Percentiles rank a stretch among this genome's conserved stretches.
Conservation (phyloP, 1,284 basidiomycete genomes). For the Tilletia caries region DNA sequence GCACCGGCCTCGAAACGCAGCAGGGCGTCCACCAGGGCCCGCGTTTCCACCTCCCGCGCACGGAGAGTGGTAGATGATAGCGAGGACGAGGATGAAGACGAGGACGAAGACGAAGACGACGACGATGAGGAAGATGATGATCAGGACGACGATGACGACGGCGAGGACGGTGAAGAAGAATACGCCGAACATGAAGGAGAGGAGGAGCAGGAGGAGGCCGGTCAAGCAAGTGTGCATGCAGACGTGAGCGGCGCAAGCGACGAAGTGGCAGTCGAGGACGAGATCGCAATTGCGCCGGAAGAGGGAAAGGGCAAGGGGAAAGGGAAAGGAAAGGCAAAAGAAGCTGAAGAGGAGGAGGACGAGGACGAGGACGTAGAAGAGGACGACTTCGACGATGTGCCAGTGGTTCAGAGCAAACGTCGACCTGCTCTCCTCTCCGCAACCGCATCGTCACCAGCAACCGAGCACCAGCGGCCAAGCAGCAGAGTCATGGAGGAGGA, state of each 20-base stretch:
- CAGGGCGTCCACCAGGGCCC: neutral
- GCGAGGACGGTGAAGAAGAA: slow-evolving; percentile 14
- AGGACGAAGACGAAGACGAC: slow-evolving; percentile 21
- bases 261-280: slow-evolving; percentile 17
- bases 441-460: slow-evolving; percentile 16
- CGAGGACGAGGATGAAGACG: slow-evolving; percentile 17
- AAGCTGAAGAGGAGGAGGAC: slow-evolving; percentile 20
- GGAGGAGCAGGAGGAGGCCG: slow-evolving; percentile 7
- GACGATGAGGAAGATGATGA: slow-evolving; percentile 13
- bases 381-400: slow-evolving; percentile 14
- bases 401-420: neutral
- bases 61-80: slow-evolving; percentile 12
- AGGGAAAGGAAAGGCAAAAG: too few species aligned
- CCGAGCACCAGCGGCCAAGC: neutral
- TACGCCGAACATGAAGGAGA: slow-evolving; percentile 20
- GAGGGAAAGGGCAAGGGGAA: too few species aligned
- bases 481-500: slow-evolving; percentile 9
- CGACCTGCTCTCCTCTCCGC: slow-evolving; percentile 9
- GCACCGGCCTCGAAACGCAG: too few species aligned
- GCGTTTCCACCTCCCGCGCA: slow-evolving; percentile 16
- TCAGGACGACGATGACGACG: slow-evolving; percentile 14
- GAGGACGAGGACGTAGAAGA: slow-evolving; percentile 8
- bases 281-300: neutral
- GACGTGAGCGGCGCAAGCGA: slow-evolving; percentile 14
- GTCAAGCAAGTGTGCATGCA: neutral